Evolutionary conservation across 352 stramenopile genomes (phyloP), one percentile per base, ranked within the genome.

Genomic region (Phytophthora megakarya): DNA sequence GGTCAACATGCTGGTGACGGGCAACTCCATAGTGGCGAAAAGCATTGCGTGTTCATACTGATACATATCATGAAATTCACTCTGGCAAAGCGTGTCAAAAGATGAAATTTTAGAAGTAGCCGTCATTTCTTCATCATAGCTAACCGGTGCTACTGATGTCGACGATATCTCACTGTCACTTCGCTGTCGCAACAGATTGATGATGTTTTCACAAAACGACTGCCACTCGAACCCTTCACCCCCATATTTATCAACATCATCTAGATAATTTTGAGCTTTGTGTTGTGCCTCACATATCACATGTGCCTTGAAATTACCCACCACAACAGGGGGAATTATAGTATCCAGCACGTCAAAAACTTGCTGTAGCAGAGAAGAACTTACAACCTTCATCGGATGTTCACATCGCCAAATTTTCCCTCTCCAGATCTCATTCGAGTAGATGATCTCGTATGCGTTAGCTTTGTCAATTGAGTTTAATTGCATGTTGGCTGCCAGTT

Each of bases 61-160:
- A 37, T 86, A 88, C 22, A 72, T 39, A 11, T 71, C 52, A 51
- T 88, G 76, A 39, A 73, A 88, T 28, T 72, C 57, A 46, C 64
- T 80, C 22, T 63, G 67, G 18, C 73, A 81, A 43, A 88, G 66
- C 16, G 19, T 48, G 42, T 80, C 72, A 45, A 88, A 88, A 25
- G 66, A 70, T 9, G 44, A 50, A 8, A 22, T 46, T 30, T 59
- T 47, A 58, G 26, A 2, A 61, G 37, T 22, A 50, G 16, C 37
- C 49, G 28, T 3, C 32, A 43, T 43, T 12, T 69, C 18, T 37
- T 61, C 22, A 2, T 57, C 38, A 32, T 54, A 11, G 3, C 10
- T 22, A 15, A 18, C 3, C 8, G 11, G 18, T 52, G 12, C 38
- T 28, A 10, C 16, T 59, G 16, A 18, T 40, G 19, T 21, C 3